Percentiles rank a stretch among this genome's conserved stretches.
These are phyloP conservation scores for Plasmopara halstedii DNA, from an alignment of 352 stramenopile genomes.

Conservation along the genomic window DNA sequence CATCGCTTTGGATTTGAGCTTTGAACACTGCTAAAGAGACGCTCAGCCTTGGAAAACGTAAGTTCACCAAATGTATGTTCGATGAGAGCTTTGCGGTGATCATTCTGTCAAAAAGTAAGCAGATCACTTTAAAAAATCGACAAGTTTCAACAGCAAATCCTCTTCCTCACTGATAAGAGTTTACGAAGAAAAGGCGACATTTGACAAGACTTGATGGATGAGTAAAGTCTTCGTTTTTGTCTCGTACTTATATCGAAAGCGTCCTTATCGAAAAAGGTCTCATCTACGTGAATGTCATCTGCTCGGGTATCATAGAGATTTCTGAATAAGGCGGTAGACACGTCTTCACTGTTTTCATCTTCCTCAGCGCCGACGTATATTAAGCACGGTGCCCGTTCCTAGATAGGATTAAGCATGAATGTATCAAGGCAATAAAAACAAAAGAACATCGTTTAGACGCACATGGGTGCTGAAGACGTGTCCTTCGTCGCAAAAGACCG, in stretches of 20 bases:
- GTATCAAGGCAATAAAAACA: too few species aligned
- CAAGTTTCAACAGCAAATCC: not conserved
- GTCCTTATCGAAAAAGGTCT: conserved; percentile 16
- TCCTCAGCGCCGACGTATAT: conserved; percentile 66
- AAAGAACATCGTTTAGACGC: conserved; percentile 4
- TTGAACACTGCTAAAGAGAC: conserved; percentile 24
- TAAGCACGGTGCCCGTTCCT: conserved; percentile 72
- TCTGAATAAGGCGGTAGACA: conserved; percentile 58
- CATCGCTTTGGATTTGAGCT: conserved; percentile 20
- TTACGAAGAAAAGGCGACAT: conserved; percentile 21
- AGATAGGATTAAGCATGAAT: not conserved
- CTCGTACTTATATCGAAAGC: conserved; percentile 10
- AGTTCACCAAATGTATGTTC: conserved; percentile 71
- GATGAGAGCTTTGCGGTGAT: conserved; percentile 36
- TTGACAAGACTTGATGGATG: not conserved
- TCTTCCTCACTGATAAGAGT: conserved; percentile 16
- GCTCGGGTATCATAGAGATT: conserved; percentile 44
- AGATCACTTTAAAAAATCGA: not conserved
- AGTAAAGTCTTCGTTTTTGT: conserved; percentile 4
- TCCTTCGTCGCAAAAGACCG: conserved; percentile 53
- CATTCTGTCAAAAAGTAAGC: conserved; percentile 9
- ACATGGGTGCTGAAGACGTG: conserved; percentile 78
- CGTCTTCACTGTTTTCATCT: conserved; percentile 33
- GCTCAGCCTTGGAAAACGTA: conserved; percentile 34
- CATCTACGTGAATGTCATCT: conserved; percentile 11